Conservation (phyloP, 2,329 filamentous ascomycete species). For the Aspergillus luchuensis region DNA sequence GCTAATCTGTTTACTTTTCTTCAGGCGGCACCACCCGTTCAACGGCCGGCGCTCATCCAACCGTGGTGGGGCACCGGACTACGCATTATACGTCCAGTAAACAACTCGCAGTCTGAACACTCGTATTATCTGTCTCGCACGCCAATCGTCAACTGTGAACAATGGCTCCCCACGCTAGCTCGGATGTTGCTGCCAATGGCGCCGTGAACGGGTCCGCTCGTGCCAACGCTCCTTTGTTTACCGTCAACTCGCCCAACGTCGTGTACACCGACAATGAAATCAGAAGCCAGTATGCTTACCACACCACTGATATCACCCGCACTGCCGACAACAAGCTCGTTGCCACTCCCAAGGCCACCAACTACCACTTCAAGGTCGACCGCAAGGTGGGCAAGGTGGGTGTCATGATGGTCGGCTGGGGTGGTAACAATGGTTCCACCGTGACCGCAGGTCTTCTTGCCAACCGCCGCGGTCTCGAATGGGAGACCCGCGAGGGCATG, state of each 20-base stretch:
- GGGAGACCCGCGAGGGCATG: conserved; percentile 90
- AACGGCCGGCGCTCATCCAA: conserved; percentile 93
- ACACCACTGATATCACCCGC: conserved; percentile 80
- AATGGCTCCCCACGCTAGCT: conserved; percentile 93
- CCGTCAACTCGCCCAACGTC: conserved; percentile 89
- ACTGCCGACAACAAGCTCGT: conserved; percentile 74
- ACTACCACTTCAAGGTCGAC: conserved; percentile 97
- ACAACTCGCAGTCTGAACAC: conserved; percentile 44
- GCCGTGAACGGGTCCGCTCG: conserved; percentile 56
- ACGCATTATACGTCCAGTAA: conserved; percentile 51
- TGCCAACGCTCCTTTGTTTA: conserved; percentile 64
- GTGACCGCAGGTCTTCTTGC: conserved; percentile 96
- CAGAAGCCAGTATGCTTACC: conserved; percentile 92
- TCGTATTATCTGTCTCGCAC: conserved; percentile 28
- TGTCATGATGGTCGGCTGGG: conserved; percentile 96
- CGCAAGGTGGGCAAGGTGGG: conserved; percentile 90
- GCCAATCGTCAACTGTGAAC: conserved; percentile 32
- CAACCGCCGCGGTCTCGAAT: conserved; percentile 81
- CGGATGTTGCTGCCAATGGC: conserved; percentile 56
- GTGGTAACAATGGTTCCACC: conserved; percentile 97
- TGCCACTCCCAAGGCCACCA: conserved; percentile 81
- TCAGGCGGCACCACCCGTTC: conserved; percentile 89
- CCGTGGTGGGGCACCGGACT: conserved; percentile 75
- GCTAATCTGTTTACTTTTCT: conserved; percentile 10
- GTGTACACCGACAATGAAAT: conserved; percentile 86